Evolutionary conservation across 305 asterid species (phyloP).

Genomic region (Solanum hybrid): DNA sequence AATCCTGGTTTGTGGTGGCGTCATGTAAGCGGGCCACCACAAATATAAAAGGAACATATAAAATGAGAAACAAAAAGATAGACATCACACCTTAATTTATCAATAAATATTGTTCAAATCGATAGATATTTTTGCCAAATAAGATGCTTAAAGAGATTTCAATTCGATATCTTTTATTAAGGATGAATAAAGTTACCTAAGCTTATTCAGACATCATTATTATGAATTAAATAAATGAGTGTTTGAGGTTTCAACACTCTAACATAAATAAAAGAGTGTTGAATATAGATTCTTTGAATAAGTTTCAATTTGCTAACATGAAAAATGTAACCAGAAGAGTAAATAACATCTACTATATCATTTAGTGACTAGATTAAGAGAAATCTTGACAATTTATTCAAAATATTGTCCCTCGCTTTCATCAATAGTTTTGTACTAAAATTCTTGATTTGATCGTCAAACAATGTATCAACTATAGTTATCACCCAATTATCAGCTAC

Average conservation of each 20-base stretch:
- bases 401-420: not conserved
- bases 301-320: not conserved
- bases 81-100: not conserved
- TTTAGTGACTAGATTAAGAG: not conserved
- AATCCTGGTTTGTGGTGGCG: too few species aligned
- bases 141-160: not conserved
- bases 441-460: not conserved
- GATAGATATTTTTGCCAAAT: not conserved
- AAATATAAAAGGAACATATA: too few species aligned
- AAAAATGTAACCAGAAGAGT: not conserved
- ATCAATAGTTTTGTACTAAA: not conserved
- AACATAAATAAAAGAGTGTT: not conserved
- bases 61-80: too few species aligned
- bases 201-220: not conserved
- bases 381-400: not conserved
- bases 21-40: too few species aligned
- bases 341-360: not conserved
- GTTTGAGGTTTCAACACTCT: not conserved
- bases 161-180: too few species aligned
- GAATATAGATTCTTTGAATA: not conserved
- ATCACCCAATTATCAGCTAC: not conserved
- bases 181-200: not conserved
- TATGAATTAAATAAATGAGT: too few species aligned
- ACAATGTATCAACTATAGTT: not conserved
- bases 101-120: not conserved